These are phyloP conservation scores for Chrysoporthe deuterocubensis DNA, from an alignment of 2,329 filamentous ascomycete species.

Conservation along the genomic window DNA sequence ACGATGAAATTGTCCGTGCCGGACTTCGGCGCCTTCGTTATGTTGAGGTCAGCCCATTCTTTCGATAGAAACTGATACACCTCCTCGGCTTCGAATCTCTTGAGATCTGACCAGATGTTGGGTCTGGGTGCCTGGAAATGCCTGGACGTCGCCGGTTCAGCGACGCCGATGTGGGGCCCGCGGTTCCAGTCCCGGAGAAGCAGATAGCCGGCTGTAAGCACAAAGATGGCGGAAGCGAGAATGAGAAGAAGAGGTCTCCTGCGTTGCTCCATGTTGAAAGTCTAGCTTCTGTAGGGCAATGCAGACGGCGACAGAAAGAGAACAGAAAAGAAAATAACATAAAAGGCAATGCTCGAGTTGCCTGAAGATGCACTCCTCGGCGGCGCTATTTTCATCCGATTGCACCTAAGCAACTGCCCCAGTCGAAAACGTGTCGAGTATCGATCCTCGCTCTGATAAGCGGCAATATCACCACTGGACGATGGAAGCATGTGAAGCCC, in stretches of 20 bases:
- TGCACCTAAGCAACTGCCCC: neutral
- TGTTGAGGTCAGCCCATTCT: constrained; percentile 47
- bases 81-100: constrained; percentile 45
- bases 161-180: neutral
- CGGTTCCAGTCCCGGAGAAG: neutral
- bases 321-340: neutral
- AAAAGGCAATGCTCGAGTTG: neutral
- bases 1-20: constrained; percentile 52
- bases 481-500: neutral
- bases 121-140: constrained; percentile 41
- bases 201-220: constrained; percentile 15
- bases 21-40: constrained; percentile 43
- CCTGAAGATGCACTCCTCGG: neutral
- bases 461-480: neutral
- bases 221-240: constrained; percentile 6
- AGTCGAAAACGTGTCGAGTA: neutral
- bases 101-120: constrained; percentile 48
- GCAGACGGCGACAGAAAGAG: neutral
- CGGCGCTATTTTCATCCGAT: neutral
- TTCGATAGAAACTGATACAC: constrained; percentile 48
- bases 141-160: neutral
- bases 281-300: neutral
- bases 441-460: constrained; percentile 3
- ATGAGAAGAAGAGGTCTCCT: neutral
- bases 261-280: constrained; percentile 14